Base-by-base conservation (phyloP, 2,329 filamentous ascomycete species). In the Talaromyces funiculosus region DNA sequence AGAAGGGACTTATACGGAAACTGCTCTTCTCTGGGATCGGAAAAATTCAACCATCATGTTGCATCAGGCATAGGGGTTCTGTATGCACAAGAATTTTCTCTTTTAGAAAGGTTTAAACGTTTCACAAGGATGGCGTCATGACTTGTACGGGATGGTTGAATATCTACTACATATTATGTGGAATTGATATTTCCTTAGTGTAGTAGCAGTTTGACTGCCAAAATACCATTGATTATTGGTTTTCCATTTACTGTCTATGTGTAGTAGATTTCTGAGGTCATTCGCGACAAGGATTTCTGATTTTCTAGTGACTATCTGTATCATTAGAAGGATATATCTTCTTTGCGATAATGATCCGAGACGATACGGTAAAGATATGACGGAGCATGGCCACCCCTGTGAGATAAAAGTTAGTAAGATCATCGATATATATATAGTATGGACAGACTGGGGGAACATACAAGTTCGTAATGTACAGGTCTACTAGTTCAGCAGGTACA, bases 381-480 rank as follows among this genome's bases (percentile, higher is more conserved):
- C 40, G 85, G 85, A 18, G 85, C 84, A 73, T 86, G 83, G 12
- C 83, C 84, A 53, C 85, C 84, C 65, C 82, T 84, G 64, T 24
- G 57, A 59, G 47, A 57, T 57, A n/a, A 24, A n/a, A 10, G 66
- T 66, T 65, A 59, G 57, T 51, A 31, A 33, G 31, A 37, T 47
- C 33, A 18, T 18, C 1, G 20, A 3, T 4, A 16, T 26, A 3
- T 4, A 16, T 26, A 29, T n/a, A 5, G 10, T n/a, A 49, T 31
- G 16, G 37, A 33, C 14, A 26, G 42, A 3, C 6, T 22, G 35
- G 37, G 35, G 26, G 33, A 40, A 81, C 85, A 81, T 78, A 89
- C 84, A 92, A 75, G 67, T 96, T 96, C 18, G 91, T 95, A 66
- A 96, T 90, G 72, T 78, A 77, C 54, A 78, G 73, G 63, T 78